These are phyloP conservation scores for Rhodotorula sp. DNA, from an alignment of 1,284 basidiomycete species.

Conservation along the genomic window DNA sequence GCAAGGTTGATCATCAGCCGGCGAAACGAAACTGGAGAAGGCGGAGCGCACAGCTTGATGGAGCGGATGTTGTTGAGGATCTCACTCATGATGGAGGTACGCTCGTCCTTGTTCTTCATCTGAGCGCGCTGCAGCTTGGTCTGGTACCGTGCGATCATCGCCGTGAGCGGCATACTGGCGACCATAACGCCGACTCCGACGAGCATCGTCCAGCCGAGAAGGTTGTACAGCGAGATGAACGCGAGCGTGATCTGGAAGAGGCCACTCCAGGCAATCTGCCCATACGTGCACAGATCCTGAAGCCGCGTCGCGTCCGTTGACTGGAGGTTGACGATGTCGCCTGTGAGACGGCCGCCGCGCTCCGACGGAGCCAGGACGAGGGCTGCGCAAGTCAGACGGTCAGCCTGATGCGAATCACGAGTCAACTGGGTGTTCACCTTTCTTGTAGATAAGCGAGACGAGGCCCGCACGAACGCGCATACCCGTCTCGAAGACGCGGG, in stretches of 20 bases:
- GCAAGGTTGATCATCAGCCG: neutral
- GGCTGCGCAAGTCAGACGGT: constrained; percentile 56
- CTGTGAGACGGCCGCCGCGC: constrained; percentile 69
- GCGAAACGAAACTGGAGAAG: constrained; percentile 43
- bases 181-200: constrained; percentile 92
- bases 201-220: constrained; percentile 64
- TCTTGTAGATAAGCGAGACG: constrained; percentile 61
- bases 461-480: constrained; percentile 90
- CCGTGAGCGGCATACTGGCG: constrained; percentile 66
- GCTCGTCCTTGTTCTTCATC: constrained; percentile 79
- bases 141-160: constrained; percentile 68
- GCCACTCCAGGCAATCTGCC: constrained; percentile 55
- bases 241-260: constrained; percentile 71
- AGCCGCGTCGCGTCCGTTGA: constrained; percentile 74
- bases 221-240: constrained; percentile 72
- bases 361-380: constrained; percentile 83
- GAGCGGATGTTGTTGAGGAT: constrained; percentile 85
- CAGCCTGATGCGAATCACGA: too few relatives aligned
- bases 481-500: constrained; percentile 76
- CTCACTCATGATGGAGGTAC: constrained; percentile 62
- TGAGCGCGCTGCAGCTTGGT: constrained; percentile 81
- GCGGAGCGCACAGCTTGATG: constrained; percentile 56
- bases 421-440: too few relatives aligned
- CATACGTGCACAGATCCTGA: constrained; percentile 71
- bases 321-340: constrained; percentile 94